Conservation (phyloP, 495 filamentous ascomycete genomes). For the Penicillium daleae region DNA sequence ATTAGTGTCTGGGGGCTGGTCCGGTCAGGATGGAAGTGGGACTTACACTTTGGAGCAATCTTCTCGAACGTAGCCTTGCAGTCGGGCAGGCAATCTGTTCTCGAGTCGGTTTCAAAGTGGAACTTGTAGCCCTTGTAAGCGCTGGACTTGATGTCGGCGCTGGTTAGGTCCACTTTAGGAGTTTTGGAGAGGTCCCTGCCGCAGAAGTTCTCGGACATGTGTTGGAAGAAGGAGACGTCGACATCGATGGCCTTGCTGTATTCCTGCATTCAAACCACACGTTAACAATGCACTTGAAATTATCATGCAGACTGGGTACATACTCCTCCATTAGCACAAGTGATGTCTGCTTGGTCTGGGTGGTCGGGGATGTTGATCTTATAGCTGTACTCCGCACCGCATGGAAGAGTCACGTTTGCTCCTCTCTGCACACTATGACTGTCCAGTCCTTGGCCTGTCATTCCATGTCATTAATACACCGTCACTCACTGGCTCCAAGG, state of each 20-base stretch:
- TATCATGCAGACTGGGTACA: neutral
- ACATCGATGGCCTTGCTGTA: neutral
- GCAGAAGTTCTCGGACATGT: neutral
- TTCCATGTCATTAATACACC: neutral
- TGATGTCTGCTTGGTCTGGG: neutral
- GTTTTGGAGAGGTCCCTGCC: neutral
- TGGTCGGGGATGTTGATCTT: neutral
- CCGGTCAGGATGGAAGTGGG: no score
- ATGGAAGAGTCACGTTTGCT: neutral
- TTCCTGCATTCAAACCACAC: neutral
- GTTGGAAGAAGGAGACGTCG: neutral
- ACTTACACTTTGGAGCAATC: neutral
- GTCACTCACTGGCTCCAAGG: neutral
- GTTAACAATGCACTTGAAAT: neutral
- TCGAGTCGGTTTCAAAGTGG: neutral
- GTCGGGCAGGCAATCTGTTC: neutral
- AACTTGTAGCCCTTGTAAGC: neutral
- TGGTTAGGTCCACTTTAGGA: neutral
- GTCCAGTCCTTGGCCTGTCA: neutral
- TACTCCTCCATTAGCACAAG: neutral
- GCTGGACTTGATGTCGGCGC: neutral
- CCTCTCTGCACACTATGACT: neutral
- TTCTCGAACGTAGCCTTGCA: neutral
- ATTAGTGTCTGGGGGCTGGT: neutral
- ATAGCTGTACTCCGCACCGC: neutral